These are phyloP conservation scores for Perilla frutescens DNA, from an alignment of 257 asterid species.

Conservation along the genomic window DNA sequence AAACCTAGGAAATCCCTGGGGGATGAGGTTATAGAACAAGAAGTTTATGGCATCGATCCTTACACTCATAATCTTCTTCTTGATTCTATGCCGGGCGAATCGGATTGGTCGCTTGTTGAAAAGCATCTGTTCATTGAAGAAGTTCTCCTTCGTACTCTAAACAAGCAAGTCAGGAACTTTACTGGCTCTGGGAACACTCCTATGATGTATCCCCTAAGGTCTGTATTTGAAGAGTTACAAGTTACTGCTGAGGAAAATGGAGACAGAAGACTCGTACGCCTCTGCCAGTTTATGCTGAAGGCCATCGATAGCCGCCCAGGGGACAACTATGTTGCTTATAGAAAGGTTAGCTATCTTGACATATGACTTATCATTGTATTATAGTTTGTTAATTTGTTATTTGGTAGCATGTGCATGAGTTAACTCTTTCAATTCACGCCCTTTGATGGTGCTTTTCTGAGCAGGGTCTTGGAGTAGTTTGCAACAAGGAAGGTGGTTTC, in stretches of 20 bases:
- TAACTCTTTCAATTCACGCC: conserved; percentile 16
- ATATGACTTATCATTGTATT: background rate
- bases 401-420: conserved; percentile 13
- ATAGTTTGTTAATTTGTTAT: conserved; percentile 16
- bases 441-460: conserved; percentile 34
- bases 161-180: conserved; percentile 82
- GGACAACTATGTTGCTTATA: conserved; percentile 93
- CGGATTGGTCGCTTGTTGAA: conserved; percentile 85
- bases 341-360: conserved; percentile 67
- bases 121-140: conserved; percentile 92
- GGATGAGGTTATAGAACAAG: conserved; percentile 96
- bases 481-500: conserved; percentile 96
- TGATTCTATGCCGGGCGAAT: conserved; percentile 97
- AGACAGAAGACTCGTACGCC: conserved; percentile 64
- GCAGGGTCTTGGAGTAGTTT: conserved; percentile 99
- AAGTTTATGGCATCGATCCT: conserved; percentile 98
- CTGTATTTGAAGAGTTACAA: conserved; percentile 81
- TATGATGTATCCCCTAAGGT: conserved; percentile 79
- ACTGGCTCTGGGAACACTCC: conserved; percentile 93
- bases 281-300: conserved; percentile 78
- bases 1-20: conserved; percentile 90
- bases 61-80: conserved; percentile 96
- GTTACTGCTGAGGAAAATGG: conserved; percentile 62
- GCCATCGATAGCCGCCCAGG: conserved; percentile 85
- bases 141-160: conserved; percentile 81